Conservation (phyloP, 2,329 filamentous ascomycete genomes). For the Sordariomycetes sp. region DNA sequence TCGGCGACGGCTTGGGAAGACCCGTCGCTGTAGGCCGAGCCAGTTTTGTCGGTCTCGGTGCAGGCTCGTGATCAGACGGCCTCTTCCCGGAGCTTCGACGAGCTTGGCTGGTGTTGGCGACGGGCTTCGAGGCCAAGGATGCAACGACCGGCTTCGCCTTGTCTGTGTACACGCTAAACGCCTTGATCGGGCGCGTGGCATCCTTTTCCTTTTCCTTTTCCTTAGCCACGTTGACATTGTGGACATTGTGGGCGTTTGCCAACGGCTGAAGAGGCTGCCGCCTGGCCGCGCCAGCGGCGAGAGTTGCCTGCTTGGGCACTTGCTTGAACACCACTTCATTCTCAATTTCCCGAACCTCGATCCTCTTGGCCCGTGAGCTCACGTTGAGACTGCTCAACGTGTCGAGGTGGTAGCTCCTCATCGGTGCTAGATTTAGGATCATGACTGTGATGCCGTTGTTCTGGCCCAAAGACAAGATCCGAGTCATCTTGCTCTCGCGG, state of each 20-base stretch:
- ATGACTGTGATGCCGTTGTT: conserved; percentile 94
- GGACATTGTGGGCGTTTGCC: conserved; percentile 65
- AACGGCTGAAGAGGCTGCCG: conserved; percentile 76
- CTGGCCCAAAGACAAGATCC: conserved; percentile 84
- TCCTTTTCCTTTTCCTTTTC: conserved; percentile 32
- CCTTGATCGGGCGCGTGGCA: conserved; percentile 64
- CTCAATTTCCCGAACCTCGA: conserved; percentile 90
- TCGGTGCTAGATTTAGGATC: conserved; percentile 87
- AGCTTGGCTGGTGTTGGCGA: conserved; percentile 22
- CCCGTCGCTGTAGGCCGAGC: conserved; percentile 21
- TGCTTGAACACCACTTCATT: conserved; percentile 88
- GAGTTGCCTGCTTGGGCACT: conserved; percentile 45
- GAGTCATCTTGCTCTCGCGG: conserved; percentile 93
- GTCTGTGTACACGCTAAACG: conserved; percentile 82
- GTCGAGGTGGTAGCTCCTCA: conserved; percentile 89
- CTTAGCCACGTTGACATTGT: conserved; percentile 43
- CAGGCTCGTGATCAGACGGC: conserved; percentile 27
- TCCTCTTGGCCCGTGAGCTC: conserved; percentile 90
- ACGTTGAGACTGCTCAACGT: conserved; percentile 92
- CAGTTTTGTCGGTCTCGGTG: conserved; percentile 38
- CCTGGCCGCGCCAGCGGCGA: conserved; percentile 29
- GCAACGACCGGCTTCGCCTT: conserved; percentile 34
- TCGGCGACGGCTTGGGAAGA: conserved; percentile 10
- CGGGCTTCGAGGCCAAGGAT: conserved; percentile 14
- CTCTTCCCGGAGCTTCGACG: conserved; percentile 30